Evolutionary conservation across 305 asterid species (phyloP), one percentile per base, ranked within the genome.

Genomic region (Solanum hybrid): DNA sequence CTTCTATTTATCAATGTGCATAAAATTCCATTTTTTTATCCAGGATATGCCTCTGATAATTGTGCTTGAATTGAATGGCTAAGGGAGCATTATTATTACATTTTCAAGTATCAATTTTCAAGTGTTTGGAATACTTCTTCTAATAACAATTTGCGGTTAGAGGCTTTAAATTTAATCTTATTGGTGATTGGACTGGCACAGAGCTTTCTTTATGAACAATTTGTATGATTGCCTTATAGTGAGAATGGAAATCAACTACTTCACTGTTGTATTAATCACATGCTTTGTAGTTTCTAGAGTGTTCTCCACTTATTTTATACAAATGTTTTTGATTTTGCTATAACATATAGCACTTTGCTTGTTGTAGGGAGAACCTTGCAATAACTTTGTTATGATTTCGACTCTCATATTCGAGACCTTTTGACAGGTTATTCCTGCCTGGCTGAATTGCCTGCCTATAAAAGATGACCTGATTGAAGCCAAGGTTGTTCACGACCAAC

Each of bases 381-480:
- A 31, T 79, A n/a, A 35, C 36, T 40, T 56, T 71, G 45, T 81
- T 82, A 31, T 79, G 27, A 32, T 89, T 72, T 82, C 13, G 13
- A 78, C 37, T 42, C 29, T 85, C 22, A 19, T 12, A 36, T 4
- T 5, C 64, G 78, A 36, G 73, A 5, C 51, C 42, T 45, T 34
- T 80, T 82, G 82, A 34, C 89, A 91, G 92, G 88, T 89, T n/a
- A 42, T 90, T 71, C 92, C 92, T 78, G 91, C 92, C 35, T 90
- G 92, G 92, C 29, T 90, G 87, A 87, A 89, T 88, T 90, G 86
- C 86, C 88, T 90, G 42, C 91, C 92, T 4, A 88, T 90, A 85
- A 90, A 90, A 89, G 91, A 88, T 77, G 91, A 90, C 78, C 69
- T 89, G 78, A 90, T 90, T 31, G 92, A 90, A 73, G 92, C 92